These are phyloP conservation scores for Didymella pomorum DNA, from an alignment of 2,329 filamentous ascomycete genomes.

Conservation along the genomic window DNA sequence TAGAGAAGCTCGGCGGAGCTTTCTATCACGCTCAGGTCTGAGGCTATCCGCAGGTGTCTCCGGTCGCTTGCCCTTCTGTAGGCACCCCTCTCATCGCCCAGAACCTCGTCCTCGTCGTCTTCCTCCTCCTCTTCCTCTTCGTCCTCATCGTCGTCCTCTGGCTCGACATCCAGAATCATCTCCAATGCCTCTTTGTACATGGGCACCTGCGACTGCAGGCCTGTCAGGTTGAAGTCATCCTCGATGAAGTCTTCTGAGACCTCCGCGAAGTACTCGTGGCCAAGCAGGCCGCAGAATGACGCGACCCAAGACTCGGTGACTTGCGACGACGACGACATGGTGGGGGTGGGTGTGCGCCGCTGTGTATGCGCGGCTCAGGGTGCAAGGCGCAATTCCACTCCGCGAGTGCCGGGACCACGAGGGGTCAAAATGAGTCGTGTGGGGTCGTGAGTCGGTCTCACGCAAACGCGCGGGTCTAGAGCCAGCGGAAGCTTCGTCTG, in stretches of 20 bases:
- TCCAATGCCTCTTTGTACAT: constrained; percentile 99
- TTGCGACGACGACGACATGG: constrained; percentile 65
- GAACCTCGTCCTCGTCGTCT: constrained; percentile 62
- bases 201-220: constrained; percentile 90
- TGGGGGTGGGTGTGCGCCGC: constrained; percentile 21
- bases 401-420: constrained; percentile 30
- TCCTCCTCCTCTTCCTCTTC: constrained; percentile 76
- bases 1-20: constrained; percentile 98
- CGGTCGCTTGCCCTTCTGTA: constrained; percentile 60
- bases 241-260: constrained; percentile 99
- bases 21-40: constrained; percentile 94
- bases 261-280: constrained; percentile 98
- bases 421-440: constrained; percentile 43
- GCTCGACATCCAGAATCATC: constrained; percentile 99
- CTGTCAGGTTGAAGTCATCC: constrained; percentile 99
- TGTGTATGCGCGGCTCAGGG: constrained; percentile 26
- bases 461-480: constrained; percentile 7
- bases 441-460: constrained; percentile 28
- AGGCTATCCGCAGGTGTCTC: constrained; percentile 85
- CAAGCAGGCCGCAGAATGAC: constrained; percentile 92
- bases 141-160: constrained; percentile 90
- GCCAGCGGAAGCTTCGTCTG: constrained; percentile 1
- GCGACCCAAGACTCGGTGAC: constrained; percentile 93
- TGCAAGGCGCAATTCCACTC: constrained; percentile 32
- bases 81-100: constrained; percentile 63